A percentile compares a stretch with the other conserved stretches of the same genome.
These are phyloP conservation scores for Lichtheimia ornata DNA, from an alignment of 371 early-diverging fungal genomes.

Conservation along the genomic window DNA sequence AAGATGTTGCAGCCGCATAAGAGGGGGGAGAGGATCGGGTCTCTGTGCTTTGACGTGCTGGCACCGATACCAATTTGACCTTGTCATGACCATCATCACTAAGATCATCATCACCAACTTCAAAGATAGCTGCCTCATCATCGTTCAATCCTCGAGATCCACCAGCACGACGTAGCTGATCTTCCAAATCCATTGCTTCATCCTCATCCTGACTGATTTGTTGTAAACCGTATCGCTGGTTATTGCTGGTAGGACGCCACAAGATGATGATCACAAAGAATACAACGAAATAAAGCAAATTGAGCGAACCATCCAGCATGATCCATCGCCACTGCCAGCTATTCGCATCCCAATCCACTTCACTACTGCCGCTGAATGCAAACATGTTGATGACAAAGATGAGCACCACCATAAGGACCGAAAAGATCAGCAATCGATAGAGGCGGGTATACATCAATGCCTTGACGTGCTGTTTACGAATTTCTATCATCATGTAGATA, in stretches of 20 bases:
- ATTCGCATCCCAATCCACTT: slow-evolving; percentile 67
- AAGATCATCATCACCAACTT: slow-evolving; percentile 63
- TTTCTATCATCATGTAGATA: slow-evolving; percentile 30
- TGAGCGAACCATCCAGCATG: slow-evolving; percentile 87
- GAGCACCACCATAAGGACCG: slow-evolving; percentile 68
- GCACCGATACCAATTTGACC: slow-evolving; percentile 19
- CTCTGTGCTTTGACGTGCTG: no score
- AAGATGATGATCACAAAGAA: slow-evolving; percentile 76
- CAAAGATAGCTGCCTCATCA: slow-evolving; percentile 64
- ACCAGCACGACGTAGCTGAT: slow-evolving; percentile 51
- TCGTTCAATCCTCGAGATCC: slow-evolving; percentile 26
- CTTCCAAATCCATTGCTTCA: slow-evolving; percentile 58
- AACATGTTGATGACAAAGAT: slow-evolving; percentile 85
- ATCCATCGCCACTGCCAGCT: slow-evolving; percentile 92
- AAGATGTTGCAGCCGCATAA: neutral
- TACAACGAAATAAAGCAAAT: slow-evolving; percentile 80
- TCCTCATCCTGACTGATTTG: slow-evolving; percentile 61
- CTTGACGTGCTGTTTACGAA: slow-evolving; percentile 85
- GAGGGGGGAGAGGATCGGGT: no score
- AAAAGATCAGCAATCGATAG: slow-evolving; percentile 74
- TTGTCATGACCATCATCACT: slow-evolving; percentile 49
- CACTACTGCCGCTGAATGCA: slow-evolving; percentile 61
- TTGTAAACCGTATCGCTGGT: slow-evolving; percentile 75
- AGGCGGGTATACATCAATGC: slow-evolving; percentile 86
- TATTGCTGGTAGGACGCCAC: slow-evolving; percentile 94